Evolutionary conservation across 805 yeast genomes (phyloP).

Genomic region (Danielia oregonensis): DNA sequence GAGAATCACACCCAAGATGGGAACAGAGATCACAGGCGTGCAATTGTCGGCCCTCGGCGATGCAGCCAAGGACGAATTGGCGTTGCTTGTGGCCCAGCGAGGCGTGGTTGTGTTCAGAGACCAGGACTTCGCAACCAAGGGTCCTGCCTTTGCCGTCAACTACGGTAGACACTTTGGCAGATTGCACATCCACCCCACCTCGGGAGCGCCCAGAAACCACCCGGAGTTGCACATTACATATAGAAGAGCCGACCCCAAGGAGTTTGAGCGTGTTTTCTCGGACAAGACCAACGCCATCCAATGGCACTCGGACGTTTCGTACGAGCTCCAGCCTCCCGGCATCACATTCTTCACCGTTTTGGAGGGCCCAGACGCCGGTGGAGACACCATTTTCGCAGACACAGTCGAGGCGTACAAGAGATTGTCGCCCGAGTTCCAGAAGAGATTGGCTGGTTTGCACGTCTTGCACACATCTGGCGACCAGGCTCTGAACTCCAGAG

Average conservation of each 20-base stretch:
- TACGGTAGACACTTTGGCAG: constrained; percentile 67
- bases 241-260: constrained; percentile 16
- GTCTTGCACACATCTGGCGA: constrained; percentile 69
- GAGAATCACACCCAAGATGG: constrained; percentile 63
- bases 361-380: constrained; percentile 60
- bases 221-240: constrained; percentile 19
- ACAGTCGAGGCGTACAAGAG: constrained; percentile 67
- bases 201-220: constrained; percentile 56
- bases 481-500: constrained; percentile 58
- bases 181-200: constrained; percentile 69
- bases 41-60: constrained; percentile 54
- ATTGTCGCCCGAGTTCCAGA: constrained; percentile 61
- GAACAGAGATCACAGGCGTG: constrained; percentile 58
- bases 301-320: constrained; percentile 77
- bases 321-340: constrained; percentile 71
- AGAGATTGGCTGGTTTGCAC: constrained; percentile 55
- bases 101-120: constrained; percentile 66
- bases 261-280: constrained; percentile 15
- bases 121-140: constrained; percentile 52
- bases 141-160: constrained; percentile 47
- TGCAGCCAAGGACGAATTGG: constrained; percentile 64
- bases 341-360: constrained; percentile 62
- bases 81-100: constrained; percentile 62
- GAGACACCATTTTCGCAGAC: constrained; percentile 79
- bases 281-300: constrained; percentile 34